Conservation (phyloP, 1,139 yeast species). For the Geotrichum restrictum region DNA sequence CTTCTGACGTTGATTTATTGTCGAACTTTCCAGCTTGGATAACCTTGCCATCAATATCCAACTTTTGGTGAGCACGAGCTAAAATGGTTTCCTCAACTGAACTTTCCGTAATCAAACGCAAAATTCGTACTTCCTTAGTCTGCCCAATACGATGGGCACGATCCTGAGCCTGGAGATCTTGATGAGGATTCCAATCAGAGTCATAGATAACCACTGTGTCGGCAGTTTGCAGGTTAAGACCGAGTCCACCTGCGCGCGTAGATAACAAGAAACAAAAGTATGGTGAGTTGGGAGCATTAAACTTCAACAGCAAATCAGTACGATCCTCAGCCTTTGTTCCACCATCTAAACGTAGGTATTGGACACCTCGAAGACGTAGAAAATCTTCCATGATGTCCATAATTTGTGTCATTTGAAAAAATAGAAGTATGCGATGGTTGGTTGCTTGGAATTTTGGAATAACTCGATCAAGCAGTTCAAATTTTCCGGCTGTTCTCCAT, state of each 20-base stretch:
- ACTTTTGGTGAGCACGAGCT: conserved; percentile 88
- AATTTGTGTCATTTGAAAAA: conserved; percentile 97
- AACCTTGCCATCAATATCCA: conserved; percentile 96
- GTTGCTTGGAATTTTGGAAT: conserved; percentile 80
- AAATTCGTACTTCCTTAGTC: conserved; percentile 90
- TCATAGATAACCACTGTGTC: conserved; percentile 95
- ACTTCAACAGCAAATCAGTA: conserved; percentile 71
- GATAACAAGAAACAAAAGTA: conserved; percentile 85
- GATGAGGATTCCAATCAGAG: conserved; percentile 99
- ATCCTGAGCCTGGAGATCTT: conserved; percentile 97
- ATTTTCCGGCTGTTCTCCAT: conserved; percentile 91
- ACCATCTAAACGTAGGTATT: conserved; percentile 86
- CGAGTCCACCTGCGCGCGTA: conserved; percentile 97
- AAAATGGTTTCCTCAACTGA: conserved; percentile 92
- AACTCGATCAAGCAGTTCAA: conserved; percentile 82
- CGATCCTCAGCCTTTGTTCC: conserved; percentile 94
- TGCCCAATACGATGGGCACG: conserved; percentile 98
- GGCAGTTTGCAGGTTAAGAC: conserved; percentile 91
- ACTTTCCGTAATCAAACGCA: conserved; percentile 85
- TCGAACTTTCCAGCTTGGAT: conserved; percentile 99
- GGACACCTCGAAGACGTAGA: conserved; percentile 65
- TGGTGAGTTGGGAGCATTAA: conserved; percentile 83
- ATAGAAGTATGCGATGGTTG: conserved; percentile 87
- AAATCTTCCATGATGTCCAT: conserved; percentile 99
- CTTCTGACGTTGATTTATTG: conserved; percentile 93